Evolutionary conservation across 139 green algal genomes (phyloP).

Genomic region (Eudorina sp.): DNA sequence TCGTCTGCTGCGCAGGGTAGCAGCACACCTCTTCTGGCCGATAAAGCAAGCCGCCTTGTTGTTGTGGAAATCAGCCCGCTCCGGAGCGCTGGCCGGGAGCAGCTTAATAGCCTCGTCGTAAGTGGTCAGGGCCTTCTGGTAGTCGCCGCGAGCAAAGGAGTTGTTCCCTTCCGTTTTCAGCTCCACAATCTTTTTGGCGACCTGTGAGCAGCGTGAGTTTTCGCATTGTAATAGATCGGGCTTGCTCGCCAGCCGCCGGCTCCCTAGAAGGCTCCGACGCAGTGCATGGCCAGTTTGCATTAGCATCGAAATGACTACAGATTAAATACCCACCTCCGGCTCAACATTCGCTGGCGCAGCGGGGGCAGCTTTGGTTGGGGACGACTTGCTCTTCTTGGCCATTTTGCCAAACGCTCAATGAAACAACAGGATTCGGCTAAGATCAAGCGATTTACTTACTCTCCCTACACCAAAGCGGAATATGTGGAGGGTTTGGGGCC

Average conservation of each 20-base stretch:
- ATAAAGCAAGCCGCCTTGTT: constrained; percentile 90
- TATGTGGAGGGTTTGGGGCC: too few species aligned
- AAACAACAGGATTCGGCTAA: too few species aligned
- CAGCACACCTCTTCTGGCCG: constrained; percentile 73
- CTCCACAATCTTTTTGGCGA: constrained; percentile 54
- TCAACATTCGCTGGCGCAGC: constrained; percentile 28
- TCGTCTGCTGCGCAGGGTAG: background rate
- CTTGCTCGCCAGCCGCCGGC: constrained; percentile 14
- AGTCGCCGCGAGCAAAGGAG: constrained; percentile 83
- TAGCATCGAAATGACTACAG: too few species aligned
- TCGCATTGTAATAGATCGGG: background rate
- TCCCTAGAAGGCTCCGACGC: background rate
- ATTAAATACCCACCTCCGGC: constrained; percentile 17
- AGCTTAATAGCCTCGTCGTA: constrained; percentile 84
- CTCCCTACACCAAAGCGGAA: too few species aligned
- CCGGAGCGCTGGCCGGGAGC: constrained; percentile 61
- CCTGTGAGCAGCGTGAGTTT: background rate
- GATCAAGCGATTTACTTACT: too few species aligned
- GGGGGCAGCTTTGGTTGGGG: background rate
- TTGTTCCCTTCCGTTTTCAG: constrained; percentile 82
- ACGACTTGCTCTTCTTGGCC: constrained; percentile 32
- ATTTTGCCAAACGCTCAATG: background rate
- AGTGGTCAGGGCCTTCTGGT: constrained; percentile 73
- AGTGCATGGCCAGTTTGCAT: too few species aligned
- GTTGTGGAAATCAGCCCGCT: constrained; percentile 78